A percentile compares a stretch with the other conserved stretches of the same genome.
These are phyloP conservation scores for Mycena chlorophos DNA, from an alignment of 768 basidiomycete species.

Conservation along the genomic window DNA sequence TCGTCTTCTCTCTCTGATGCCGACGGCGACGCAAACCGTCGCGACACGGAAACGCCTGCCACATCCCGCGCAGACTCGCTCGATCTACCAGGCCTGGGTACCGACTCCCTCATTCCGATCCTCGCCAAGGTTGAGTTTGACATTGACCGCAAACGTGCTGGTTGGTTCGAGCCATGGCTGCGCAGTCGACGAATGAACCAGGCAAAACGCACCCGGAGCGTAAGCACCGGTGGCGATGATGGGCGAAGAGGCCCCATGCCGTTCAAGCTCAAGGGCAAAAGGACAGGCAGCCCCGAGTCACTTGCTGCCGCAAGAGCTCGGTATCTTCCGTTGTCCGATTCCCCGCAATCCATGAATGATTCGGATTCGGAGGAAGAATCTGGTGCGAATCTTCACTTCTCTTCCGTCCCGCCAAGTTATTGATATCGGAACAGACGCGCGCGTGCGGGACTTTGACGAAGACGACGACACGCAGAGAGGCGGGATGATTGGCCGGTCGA, in stretches of 20 bases:
- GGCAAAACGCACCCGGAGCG: slow-evolving; percentile 44
- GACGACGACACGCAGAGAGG: slow-evolving; percentile 27
- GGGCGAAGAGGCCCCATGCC: slow-evolving; percentile 5
- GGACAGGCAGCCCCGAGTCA: slow-evolving; percentile 4
- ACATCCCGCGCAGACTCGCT: slow-evolving; percentile 48
- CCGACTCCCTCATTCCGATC: slow-evolving; percentile 71
- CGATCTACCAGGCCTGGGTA: slow-evolving; percentile 65
- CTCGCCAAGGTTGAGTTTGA: slow-evolving; percentile 96
- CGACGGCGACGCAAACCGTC: slow-evolving; percentile 39
- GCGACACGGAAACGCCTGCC: slow-evolving; percentile 30
- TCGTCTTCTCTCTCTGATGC: slow-evolving; percentile 41
- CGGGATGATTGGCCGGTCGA: slow-evolving; percentile 41
- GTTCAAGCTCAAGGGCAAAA: slow-evolving; percentile 8
- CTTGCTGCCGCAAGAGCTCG: slow-evolving; percentile 27
- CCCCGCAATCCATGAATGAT: slow-evolving; percentile 13
- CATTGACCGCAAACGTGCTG: slow-evolving; percentile 75
- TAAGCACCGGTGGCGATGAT: slow-evolving; percentile 24
- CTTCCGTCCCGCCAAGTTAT: slow-evolving; percentile 70
- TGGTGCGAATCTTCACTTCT: slow-evolving; percentile 51
- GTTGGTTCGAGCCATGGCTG: slow-evolving; percentile 87
- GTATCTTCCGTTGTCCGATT: slow-evolving; percentile 39
- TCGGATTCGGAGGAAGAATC: slow-evolving; percentile 31
- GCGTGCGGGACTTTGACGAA: slow-evolving; percentile 13
- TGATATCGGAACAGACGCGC: slow-evolving; percentile 56
- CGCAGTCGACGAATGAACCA: slow-evolving; percentile 62